Percentiles rank a stretch among this genome's conserved stretches.
Conservation (phyloP, 352 stramenopile species). For the Globisporangium spiculum region DNA sequence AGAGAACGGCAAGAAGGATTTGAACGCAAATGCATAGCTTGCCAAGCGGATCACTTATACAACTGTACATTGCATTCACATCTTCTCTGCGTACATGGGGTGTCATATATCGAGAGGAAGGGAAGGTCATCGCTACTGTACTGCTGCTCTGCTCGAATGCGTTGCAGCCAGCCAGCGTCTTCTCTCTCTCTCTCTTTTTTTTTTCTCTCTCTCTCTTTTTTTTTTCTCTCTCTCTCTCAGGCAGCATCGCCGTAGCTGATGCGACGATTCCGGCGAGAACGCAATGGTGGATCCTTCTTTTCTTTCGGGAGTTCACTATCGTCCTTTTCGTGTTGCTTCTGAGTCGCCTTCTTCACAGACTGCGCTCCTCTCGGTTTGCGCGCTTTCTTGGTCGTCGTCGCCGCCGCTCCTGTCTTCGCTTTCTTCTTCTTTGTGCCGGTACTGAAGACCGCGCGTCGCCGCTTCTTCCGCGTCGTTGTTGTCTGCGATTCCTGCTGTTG, state of each 20-base stretch:
- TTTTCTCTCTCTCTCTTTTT: neutral
- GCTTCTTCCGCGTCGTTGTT: conserved; percentile 18
- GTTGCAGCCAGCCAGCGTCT: neutral
- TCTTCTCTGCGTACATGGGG: neutral
- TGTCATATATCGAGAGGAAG: neutral
- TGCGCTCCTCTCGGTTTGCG: neutral
- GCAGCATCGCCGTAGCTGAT: conserved; percentile 8
- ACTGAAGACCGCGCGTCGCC: neutral
- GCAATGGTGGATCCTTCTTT: neutral
- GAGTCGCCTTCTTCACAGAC: neutral
- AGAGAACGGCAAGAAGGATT: neutral
- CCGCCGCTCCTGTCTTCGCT: neutral
- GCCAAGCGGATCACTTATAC: neutral
- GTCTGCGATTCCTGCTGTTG: neutral
- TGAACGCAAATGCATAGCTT: no score
- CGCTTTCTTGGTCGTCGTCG: neutral
- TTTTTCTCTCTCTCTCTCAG: neutral
- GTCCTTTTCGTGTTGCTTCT: neutral
- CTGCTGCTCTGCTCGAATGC: neutral
- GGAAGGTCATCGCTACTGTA: neutral
- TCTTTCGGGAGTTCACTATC: no score
- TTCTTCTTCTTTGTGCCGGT: conserved; percentile 4
- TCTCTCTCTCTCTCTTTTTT: neutral
- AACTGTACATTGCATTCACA: neutral
- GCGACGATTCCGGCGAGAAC: conserved; percentile 9